A percentile compares a stretch with the other conserved stretches of the same genome.
Evolutionary conservation across 306 rosid species (phyloP).

Genomic region (Myrica gale): DNA sequence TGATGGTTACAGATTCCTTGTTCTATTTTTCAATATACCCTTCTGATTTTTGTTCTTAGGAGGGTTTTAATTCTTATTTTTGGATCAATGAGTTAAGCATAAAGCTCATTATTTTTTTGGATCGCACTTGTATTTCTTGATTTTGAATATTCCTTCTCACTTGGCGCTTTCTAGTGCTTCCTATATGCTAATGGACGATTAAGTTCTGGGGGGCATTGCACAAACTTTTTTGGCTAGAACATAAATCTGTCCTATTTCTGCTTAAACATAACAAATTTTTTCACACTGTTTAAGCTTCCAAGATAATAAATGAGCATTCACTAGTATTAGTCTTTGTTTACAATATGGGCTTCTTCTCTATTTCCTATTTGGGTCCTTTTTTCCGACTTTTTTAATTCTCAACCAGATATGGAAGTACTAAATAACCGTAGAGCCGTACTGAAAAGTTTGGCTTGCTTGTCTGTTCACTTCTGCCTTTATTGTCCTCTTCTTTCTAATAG

Average conservation of each 20-base stretch:
- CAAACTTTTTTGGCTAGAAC: background rate
- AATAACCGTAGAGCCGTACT: background rate
- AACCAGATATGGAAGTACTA: background rate
- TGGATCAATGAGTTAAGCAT: no score
- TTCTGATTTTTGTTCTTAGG: background rate
- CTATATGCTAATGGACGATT: background rate
- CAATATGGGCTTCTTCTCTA: background rate
- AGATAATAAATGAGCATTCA: conserved; percentile 11
- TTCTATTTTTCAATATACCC: background rate
- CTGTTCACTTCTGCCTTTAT: background rate
- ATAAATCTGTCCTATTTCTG: no score
- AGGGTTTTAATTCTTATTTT: background rate
- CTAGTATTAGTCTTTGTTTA: background rate
- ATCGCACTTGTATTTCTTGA: background rate
- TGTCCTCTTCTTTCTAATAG: no score
- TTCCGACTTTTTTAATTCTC: background rate
- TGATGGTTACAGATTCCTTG: conserved; percentile 6
- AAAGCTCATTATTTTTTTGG: background rate
- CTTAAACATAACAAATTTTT: background rate
- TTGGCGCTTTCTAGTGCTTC: background rate
- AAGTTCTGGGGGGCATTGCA: background rate
- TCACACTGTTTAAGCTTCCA: conserved; percentile 7
- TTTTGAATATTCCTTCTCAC: conserved; percentile 3
- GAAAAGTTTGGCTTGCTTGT: conserved; percentile 1
- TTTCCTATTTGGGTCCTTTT: background rate